These are phyloP conservation scores for Endogone sp. DNA, from an alignment of 192 early-diverging fungal species.

Conservation along the genomic window DNA sequence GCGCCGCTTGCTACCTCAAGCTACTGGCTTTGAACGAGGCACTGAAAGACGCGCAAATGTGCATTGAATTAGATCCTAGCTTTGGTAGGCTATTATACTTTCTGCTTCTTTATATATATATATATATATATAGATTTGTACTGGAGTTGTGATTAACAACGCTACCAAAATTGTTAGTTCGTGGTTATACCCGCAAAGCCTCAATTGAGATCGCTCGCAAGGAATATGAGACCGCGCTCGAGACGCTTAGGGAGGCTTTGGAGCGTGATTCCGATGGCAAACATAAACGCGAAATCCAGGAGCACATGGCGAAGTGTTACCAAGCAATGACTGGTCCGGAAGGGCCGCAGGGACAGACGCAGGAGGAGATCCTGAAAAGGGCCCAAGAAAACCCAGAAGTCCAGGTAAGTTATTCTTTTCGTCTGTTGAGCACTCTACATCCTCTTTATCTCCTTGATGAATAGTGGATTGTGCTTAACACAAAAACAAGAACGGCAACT, in stretches of 20 bases:
- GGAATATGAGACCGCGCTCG: slow-evolving; percentile 82
- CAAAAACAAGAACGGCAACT: neutral
- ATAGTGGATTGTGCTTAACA: no score
- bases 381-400: slow-evolving; percentile 95
- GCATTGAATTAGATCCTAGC: slow-evolving; percentile 76
- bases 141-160: no score
- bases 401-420: slow-evolving; percentile 22
- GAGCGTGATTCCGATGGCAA: slow-evolving; percentile 80
- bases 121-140: no score
- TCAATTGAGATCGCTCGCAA: slow-evolving; percentile 83
- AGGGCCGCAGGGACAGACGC: slow-evolving; percentile 43
- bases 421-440: neutral
- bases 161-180: no score
- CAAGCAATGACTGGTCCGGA: slow-evolving; percentile 62
- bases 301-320: slow-evolving; percentile 78
- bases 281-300: slow-evolving; percentile 79
- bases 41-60: slow-evolving; percentile 90
- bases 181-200: slow-evolving; percentile 96
- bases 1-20: slow-evolving; percentile 94
- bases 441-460: neutral
- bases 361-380: slow-evolving; percentile 75
- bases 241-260: slow-evolving; percentile 76
- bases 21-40: slow-evolving; percentile 92
- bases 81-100: slow-evolving; percentile 48
- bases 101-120: neutral